Base-by-base conservation (phyloP, 768 basidiomycete species). In the Pisolithus microcarpus region DNA sequence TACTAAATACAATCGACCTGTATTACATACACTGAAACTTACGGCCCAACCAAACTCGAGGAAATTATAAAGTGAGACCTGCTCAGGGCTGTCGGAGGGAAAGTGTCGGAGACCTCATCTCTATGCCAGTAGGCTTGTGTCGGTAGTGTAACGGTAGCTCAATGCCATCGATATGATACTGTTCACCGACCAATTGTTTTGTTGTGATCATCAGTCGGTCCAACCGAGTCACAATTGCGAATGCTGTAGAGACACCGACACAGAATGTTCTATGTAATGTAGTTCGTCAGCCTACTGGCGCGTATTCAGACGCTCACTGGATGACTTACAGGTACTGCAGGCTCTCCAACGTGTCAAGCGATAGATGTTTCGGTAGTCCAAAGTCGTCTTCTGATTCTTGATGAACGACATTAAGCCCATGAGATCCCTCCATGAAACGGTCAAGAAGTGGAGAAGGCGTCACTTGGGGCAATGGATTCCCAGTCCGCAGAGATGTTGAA, bases 161-260 rank as follows among this genome's bases (percentile, higher is more conserved):
- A 15, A 87, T 66, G 0, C 86, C 86, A 52, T 83, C 78, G n/a
- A 91, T 86, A 61, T 91, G 85, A 62, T 85, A 90, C 57, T 87
- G 85, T 63, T 92, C 90, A 2, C 90, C 90, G 1, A 92, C 87
- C 42, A 92, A 71, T 65, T 91, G 87, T 63, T 93, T 93, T 15
- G 81, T 79, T 2, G 87, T 87, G 3, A 90, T 61, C 81, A 92
- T 87, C 51, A 92, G 66, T 47, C 79, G 71, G 61, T 93, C 91
- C 11, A 93, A 68, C 9, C 87, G 77, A 6, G 77, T 76, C n/a
- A 92, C 70, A 38, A 92, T 77, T 0, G 77, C 75, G 56, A 78
- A 86, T 0, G 84, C 73, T 1, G 82, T 85, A 1, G 86, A 78
- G 19, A 86, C 80, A 7, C 84, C 87, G 9, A 87, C 86, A 48